Conservation (phyloP, 441 rosid genomes). For the Euphorbia corollata region DNA sequence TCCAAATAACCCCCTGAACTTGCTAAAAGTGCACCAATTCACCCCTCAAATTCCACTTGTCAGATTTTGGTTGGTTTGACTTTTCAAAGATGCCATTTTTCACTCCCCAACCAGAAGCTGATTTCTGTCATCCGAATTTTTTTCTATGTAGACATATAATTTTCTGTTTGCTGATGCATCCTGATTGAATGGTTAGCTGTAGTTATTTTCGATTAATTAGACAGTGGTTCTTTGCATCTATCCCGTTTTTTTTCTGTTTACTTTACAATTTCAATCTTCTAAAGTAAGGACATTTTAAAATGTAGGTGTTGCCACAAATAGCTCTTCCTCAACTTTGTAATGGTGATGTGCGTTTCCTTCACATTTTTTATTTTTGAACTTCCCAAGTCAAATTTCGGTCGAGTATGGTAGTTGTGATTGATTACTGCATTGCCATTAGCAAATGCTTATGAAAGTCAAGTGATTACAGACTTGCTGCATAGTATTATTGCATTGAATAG, state of each 20-base stretch:
- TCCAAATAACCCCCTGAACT: no score
- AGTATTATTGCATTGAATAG: no score
- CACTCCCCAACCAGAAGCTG: no score
- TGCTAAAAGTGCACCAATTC: no score
- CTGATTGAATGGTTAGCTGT: neutral
- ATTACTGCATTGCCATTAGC: neutral
- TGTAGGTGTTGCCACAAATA: slow-evolving; percentile 28
- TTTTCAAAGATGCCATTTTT: no score
- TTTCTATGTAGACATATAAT: neutral
- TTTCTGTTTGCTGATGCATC: slow-evolving; percentile 4
- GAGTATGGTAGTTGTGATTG: slow-evolving; percentile 15
- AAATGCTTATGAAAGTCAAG: no score
- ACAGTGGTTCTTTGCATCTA: neutral
- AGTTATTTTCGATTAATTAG: slow-evolving; percentile 1
- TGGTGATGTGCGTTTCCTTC: slow-evolving; percentile 26
- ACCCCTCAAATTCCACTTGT: no score
- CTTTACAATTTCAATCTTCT: slow-evolving; percentile 13
- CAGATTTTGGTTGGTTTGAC: no score
- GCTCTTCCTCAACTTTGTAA: slow-evolving; percentile 21
- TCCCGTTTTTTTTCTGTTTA: neutral
- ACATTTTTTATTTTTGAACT: slow-evolving; percentile 12
- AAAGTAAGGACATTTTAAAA: slow-evolving; percentile 24
- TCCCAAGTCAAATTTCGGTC: neutral
- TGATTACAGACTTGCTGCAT: no score
- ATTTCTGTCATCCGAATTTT: no score